Evolutionary conservation across 1,284 basidiomycete genomes (phyloP), one percentile per base, ranked within the genome.

Genomic region (Ustilago xerochloae): DNA sequence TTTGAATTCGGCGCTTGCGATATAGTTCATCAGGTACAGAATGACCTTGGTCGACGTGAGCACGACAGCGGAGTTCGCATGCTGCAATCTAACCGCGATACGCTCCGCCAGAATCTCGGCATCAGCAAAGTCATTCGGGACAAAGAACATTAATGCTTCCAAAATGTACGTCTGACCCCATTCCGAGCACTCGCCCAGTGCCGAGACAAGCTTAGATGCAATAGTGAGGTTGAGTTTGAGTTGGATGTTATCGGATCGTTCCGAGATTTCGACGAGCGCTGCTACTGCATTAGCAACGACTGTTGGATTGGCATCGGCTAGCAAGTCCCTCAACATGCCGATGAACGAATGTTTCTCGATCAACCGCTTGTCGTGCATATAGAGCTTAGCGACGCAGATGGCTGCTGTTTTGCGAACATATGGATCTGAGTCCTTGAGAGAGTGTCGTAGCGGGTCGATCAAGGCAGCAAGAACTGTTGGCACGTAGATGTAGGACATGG

Each of bases 111-210:
- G 90, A 36, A 93, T 88, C 85, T 97, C 93, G 12, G 97, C 95
- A 82, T 99, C 97, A 35, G 90, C 87, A 64, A 93, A 89, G 60
- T 89, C 88, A 78, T 94, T 90, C 6, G 97, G 97, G 7, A 97
- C 92, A 83, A 92, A 99, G 56, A 94, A 93, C 67, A 99, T 87
- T 32, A 99, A 86, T 3, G 93, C 92, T 84, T 99, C 97, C 55
- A 99, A 88, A 72, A 99, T 98, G 85, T 99, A 99, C 39, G 98
- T 94, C 85, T 98, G 96, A 1, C 96, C 96, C 97, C 97, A 99
- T 85, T 97, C 94, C 45, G 94, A 95, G 81, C 93, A 94, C 85
- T 96, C 93, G 20, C 89, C 89, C 67, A 97, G 87, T 1, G 93
- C 93, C 13, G 90, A 87, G 29, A 95, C 88, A 13, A 97, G 88